Evolutionary conservation across 1,284 basidiomycete genomes (phyloP).

Genomic region (Vanrija pseudolonga): DNA sequence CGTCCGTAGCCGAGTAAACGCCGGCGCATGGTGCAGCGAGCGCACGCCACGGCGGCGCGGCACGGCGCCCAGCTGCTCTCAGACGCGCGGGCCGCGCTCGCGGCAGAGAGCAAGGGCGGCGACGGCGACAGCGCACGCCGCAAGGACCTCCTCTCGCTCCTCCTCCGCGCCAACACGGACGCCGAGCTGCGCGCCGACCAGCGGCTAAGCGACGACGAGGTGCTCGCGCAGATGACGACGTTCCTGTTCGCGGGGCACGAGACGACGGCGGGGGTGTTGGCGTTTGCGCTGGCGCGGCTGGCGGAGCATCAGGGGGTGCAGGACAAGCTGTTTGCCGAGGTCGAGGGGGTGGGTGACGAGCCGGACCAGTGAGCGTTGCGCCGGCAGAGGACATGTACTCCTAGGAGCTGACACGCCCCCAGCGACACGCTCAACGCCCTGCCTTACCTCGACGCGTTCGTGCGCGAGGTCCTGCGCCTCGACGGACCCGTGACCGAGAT

Average conservation of each 20-base stretch:
- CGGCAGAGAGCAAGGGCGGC: too few species aligned
- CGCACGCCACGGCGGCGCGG: not conserved
- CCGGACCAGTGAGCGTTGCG: not conserved
- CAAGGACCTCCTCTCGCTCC: constrained; percentile 49
- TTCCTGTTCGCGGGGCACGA: constrained; percentile 68
- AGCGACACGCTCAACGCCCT: constrained; percentile 46
- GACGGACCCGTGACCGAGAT: constrained; percentile 64
- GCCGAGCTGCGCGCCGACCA: constrained; percentile 56
- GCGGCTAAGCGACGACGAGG: constrained; percentile 62
- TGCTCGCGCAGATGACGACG: constrained; percentile 70
- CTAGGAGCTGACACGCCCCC: not conserved
- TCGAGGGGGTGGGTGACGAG: constrained; percentile 50
- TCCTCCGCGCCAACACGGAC: constrained; percentile 62
- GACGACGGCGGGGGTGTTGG: constrained; percentile 66
- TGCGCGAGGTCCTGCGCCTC: constrained; percentile 64
- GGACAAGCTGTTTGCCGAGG: constrained; percentile 56
- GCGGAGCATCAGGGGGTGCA: constrained; percentile 58
- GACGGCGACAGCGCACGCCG: constrained; percentile 50
- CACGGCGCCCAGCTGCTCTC: constrained; percentile 31
- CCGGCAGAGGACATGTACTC: too few species aligned
- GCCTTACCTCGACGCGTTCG: constrained; percentile 59
- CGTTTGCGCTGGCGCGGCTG: constrained; percentile 70
- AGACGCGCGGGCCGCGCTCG: constrained; percentile 49
- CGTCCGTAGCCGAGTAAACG: not conserved
- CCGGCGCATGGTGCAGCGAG: not conserved